Conservation (phyloP, 805 yeast genomes). For the Cyberlindnera lachancei region DNA sequence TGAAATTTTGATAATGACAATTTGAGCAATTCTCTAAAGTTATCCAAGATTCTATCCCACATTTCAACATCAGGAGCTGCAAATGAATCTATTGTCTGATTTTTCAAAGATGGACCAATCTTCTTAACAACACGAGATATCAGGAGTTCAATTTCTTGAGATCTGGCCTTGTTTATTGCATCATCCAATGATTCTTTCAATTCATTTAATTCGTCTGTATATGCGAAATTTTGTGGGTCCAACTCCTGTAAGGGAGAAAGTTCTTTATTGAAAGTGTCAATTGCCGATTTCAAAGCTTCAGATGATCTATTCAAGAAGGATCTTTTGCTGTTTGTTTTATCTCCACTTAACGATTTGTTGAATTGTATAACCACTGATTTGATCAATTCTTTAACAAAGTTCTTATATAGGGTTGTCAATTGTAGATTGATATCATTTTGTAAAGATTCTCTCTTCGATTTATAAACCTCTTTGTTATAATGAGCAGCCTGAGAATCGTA, state of each 20-base stretch:
- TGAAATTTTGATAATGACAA: slow-evolving; percentile 25
- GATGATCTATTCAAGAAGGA: slow-evolving; percentile 27
- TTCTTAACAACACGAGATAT: slow-evolving; percentile 38
- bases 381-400: slow-evolving; percentile 32
- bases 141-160: slow-evolving; percentile 25
- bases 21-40: slow-evolving; percentile 33
- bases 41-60: slow-evolving; percentile 53
- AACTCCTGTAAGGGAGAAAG: slow-evolving; percentile 12
- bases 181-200: slow-evolving; percentile 23
- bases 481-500: slow-evolving; percentile 74
- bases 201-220: slow-evolving; percentile 26
- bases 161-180: slow-evolving; percentile 17
- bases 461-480: slow-evolving; percentile 60
- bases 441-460: slow-evolving; percentile 49
- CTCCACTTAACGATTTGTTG: slow-evolving; percentile 18
- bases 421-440: slow-evolving; percentile 38
- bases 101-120: slow-evolving; percentile 40
- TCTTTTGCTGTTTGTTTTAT: slow-evolving; percentile 25
- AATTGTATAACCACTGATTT: slow-evolving; percentile 27
- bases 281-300: slow-evolving; percentile 22
- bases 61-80: slow-evolving; percentile 40
- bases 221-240: slow-evolving; percentile 20
- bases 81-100: slow-evolving; percentile 40
- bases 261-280: slow-evolving; percentile 11
- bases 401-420: slow-evolving; percentile 36